Conservation (phyloP, 148 eudicot genomes). For the Cornus suecica region DNA sequence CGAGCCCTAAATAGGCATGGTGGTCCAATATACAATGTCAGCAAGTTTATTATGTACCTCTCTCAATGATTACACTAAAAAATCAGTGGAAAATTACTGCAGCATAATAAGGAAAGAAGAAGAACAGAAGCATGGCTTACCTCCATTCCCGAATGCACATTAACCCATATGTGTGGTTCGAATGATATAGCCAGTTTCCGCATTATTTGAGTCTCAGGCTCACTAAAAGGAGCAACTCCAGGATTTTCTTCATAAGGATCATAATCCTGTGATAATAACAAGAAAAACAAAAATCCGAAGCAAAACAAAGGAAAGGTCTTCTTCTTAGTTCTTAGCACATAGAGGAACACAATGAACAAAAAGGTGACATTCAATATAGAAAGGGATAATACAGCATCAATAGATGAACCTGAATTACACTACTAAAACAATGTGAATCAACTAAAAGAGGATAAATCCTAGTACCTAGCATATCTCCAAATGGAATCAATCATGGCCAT, state of each 20-base stretch:
- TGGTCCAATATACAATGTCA: neutral
- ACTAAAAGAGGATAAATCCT: neutral
- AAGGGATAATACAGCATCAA: neutral
- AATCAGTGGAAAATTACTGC: neutral
- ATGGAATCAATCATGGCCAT: neutral
- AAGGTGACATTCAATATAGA: neutral
- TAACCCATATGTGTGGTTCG: conserved; percentile 95
- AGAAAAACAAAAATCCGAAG: neutral
- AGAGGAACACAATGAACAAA: neutral
- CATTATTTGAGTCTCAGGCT: conserved; percentile 93
- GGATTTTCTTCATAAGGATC: conserved; percentile 98
- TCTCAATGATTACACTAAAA: neutral
- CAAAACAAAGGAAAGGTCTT: too few relatives aligned
- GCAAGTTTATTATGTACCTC: neutral
- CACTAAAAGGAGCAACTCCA: conserved; percentile 86
- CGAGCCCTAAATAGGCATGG: neutral
- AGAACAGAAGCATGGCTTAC: conserved; percentile 23
- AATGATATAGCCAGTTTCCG: conserved; percentile 68
- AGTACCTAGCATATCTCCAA: neutral
- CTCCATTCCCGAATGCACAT: conserved; percentile 99
- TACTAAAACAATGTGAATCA: neutral
- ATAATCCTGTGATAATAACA: conserved; percentile 55
- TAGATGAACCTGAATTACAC: neutral
- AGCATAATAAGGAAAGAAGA: neutral
- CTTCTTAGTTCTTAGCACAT: too few relatives aligned